These are phyloP conservation scores for Serendipita sp. DNA, from an alignment of 768 basidiomycete species.

Conservation along the genomic window DNA sequence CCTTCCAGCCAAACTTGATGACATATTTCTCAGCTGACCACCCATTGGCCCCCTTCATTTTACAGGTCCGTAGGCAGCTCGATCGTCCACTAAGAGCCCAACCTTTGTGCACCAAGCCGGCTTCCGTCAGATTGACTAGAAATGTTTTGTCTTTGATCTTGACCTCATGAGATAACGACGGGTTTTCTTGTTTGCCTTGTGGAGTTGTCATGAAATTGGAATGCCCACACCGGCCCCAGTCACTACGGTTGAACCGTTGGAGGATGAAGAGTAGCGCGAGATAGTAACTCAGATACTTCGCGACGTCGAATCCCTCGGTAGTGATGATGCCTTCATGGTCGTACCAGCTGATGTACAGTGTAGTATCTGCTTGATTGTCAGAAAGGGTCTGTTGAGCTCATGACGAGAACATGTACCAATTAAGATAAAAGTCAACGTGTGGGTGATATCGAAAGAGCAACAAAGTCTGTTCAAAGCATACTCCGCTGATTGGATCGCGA, in stretches of 20 bases:
- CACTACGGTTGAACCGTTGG: background rate
- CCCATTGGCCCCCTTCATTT: background rate
- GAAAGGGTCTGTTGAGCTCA: background rate
- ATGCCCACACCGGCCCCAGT: background rate
- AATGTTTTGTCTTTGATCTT: background rate
- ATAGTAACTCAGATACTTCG: background rate
- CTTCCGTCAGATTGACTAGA: background rate
- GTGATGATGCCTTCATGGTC: background rate
- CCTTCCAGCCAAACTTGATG: background rate
- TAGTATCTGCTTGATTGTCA: background rate
- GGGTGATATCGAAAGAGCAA: background rate
- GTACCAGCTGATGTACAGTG: background rate
- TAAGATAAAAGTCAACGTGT: background rate
- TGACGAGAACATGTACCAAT: background rate
- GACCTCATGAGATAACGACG: background rate
- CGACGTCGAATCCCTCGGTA: background rate
- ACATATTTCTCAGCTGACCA: background rate
- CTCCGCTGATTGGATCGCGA: background rate
- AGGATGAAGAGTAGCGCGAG: background rate
- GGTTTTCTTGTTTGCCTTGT: background rate
- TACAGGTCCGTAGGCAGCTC: background rate
- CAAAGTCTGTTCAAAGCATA: background rate
- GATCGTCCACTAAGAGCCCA: background rate
- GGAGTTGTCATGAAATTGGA: background rate
- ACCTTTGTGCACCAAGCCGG: background rate